Evolutionary conservation across 352 stramenopile genomes (phyloP).

Genomic region (Globisporangium uncinulatum): DNA sequence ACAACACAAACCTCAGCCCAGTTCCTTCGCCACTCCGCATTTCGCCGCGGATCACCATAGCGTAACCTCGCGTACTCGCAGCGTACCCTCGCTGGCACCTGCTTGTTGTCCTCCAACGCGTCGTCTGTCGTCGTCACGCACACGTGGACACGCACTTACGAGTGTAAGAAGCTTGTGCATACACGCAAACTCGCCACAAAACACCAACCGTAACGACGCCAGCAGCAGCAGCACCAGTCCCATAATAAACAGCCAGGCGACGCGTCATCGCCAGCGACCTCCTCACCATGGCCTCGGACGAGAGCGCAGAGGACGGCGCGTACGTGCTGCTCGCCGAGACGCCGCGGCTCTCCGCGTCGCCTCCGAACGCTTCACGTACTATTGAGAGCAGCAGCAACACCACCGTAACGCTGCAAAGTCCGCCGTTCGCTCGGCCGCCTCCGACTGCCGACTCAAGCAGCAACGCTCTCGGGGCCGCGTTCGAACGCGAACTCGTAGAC

Average conservation of each 20-base stretch:
- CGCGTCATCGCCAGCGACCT: background rate
- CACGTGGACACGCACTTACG: too few relatives aligned
- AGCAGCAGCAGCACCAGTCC: background rate
- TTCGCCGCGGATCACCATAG: too few relatives aligned
- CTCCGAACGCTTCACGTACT: background rate
- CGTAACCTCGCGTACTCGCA: background rate
- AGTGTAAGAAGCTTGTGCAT: too few relatives aligned
- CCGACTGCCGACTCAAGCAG: conserved; percentile 1
- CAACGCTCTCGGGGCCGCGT: conserved; percentile 7
- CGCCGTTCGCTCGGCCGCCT: conserved; percentile 4
- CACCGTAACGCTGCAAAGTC: conserved; percentile 6
- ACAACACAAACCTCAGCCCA: background rate
- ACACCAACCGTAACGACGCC: too few relatives aligned
- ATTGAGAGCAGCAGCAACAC: background rate
- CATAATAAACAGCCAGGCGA: background rate
- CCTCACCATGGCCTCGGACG: background rate
- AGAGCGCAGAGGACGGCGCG: conserved; percentile 10
- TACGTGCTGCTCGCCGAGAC: conserved; percentile 16
- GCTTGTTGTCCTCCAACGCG: too few relatives aligned
- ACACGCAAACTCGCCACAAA: too few relatives aligned
- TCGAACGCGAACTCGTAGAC: conserved; percentile 13
- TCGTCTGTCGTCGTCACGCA: too few relatives aligned
- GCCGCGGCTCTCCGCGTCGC: conserved; percentile 1
- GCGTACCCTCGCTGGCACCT: too few relatives aligned
- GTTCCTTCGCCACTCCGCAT: too few relatives aligned